phyloP scores from a whole-genome alignment of 805 yeast species.

The Cyberlindnera mycetangii region DNA sequence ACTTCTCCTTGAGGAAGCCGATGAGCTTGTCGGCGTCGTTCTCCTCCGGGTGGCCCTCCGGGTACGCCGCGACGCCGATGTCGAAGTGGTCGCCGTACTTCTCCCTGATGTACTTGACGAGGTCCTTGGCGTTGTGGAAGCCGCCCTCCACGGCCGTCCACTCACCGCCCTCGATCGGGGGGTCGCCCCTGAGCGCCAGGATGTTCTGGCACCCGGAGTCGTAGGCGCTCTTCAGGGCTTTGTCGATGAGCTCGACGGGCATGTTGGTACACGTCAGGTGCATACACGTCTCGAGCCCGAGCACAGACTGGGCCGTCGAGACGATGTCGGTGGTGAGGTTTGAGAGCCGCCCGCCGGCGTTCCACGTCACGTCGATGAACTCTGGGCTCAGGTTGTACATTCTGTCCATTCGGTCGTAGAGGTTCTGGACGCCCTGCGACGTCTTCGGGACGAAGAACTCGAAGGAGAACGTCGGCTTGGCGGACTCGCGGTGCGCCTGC shows the following conservation, averaged over 20 bases:
- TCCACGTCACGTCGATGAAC: slow-evolving; percentile 97
- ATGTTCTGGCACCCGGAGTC: slow-evolving; percentile 94
- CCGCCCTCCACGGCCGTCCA: slow-evolving; percentile 59
- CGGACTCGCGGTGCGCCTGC: slow-evolving; percentile 29
- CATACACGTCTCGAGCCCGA: slow-evolving; percentile 96
- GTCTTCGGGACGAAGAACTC: slow-evolving; percentile 98
- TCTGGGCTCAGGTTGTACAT: slow-evolving; percentile 91
- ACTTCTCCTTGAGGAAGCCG: slow-evolving; percentile 73
- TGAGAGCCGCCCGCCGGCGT: slow-evolving; percentile 91
- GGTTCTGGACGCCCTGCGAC: slow-evolving; percentile 91
- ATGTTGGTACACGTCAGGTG: slow-evolving; percentile 96
- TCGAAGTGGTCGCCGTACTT: slow-evolving; percentile 80
- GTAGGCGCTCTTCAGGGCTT: slow-evolving; percentile 81
- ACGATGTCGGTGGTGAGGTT: slow-evolving; percentile 89
- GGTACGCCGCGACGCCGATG: slow-evolving; percentile 96
- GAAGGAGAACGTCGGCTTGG: slow-evolving; percentile 78
- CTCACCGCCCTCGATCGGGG: slow-evolving; percentile 66
- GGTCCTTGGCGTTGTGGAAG: slow-evolving; percentile 83
- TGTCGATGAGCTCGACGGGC: slow-evolving; percentile 76
- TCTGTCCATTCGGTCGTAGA: slow-evolving; percentile 95
- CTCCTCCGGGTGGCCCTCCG: slow-evolving; percentile 97
- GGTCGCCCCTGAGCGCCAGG: slow-evolving; percentile 92
- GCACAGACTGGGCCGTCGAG: slow-evolving; percentile 80
- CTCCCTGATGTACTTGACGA: slow-evolving; percentile 67
- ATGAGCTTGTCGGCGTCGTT: slow-evolving; percentile 45